Percentiles rank a stretch among this genome's conserved stretches.
Conservation (phyloP, 495 filamentous ascomycete species). For the Daldinia loculata region DNA sequence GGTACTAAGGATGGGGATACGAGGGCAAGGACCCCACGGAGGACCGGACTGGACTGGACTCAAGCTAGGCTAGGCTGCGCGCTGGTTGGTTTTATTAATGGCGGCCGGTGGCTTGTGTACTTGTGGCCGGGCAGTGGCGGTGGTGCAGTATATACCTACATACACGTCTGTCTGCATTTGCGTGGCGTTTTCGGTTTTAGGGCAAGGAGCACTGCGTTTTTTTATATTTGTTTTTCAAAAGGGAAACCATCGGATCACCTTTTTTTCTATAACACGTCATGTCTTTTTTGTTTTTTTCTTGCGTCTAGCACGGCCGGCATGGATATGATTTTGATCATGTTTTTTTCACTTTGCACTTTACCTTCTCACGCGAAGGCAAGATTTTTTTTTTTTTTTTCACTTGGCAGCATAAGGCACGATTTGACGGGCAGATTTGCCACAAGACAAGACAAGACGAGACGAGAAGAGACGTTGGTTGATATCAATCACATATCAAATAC, state of each 20-base stretch:
- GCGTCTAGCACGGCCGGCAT: conserved; percentile 16
- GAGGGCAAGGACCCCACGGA: background rate
- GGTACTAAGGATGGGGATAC: conserved; percentile 3
- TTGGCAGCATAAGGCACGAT: conserved; percentile 10
- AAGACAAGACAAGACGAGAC: background rate
- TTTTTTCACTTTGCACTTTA: conserved; percentile 1
- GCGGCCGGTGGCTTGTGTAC: conserved; percentile 5
- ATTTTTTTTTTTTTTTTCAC: background rate
- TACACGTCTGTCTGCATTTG: conserved; percentile 22
- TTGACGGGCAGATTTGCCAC: background rate
- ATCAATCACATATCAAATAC: conserved; percentile 15
- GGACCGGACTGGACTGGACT: background rate
- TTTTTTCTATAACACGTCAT: background rate
- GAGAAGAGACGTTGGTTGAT: conserved; percentile 28
- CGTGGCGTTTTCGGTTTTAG: conserved; percentile 19
- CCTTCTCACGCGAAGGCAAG: conserved; percentile 13
- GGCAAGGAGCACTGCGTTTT: background rate
- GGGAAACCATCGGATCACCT: background rate
- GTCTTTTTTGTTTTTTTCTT: background rate
- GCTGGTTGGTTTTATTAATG: conserved; percentile 10
- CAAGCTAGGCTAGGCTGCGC: background rate
- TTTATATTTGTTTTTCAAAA: background rate
- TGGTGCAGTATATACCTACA: conserved; percentile 6
- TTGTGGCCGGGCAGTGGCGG: conserved; percentile 9
- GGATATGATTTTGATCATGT: conserved; percentile 20